A percentile compares a stretch with the other conserved stretches of the same genome.
These are phyloP conservation scores for Podaxis mareebaensis DNA, from an alignment of 768 basidiomycete genomes.

Conservation along the genomic window DNA sequence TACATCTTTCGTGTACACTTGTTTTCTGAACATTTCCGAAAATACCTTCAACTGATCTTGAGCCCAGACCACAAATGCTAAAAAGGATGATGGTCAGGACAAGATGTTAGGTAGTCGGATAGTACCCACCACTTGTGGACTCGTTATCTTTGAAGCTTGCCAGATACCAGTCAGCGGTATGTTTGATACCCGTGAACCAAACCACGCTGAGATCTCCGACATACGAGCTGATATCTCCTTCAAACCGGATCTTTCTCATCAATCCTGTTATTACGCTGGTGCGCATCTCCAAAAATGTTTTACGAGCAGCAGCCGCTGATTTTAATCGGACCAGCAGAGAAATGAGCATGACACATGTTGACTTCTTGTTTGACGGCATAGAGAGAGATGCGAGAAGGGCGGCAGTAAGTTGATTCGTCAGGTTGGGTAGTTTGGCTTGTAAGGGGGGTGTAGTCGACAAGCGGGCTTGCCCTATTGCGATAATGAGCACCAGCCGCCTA, in stretches of 20 bases:
- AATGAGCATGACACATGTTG: conserved; percentile 69
- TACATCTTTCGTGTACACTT: conserved; percentile 86
- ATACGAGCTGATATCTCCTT: conserved; percentile 85
- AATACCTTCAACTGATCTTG: conserved; percentile 82
- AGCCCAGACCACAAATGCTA: conserved; percentile 95
- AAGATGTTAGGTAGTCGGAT: conserved; percentile 1
- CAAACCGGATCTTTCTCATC: conserved; percentile 86
- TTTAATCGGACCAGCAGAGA: conserved; percentile 73
- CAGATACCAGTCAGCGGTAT: conserved; percentile 98
- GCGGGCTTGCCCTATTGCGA: conserved; percentile 58
- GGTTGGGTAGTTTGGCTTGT: conserved; percentile 58
- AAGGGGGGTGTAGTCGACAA: conserved; percentile 54
- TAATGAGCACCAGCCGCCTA: not conserved
- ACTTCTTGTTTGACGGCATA: conserved; percentile 75
- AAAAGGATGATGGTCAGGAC: conserved; percentile 5
- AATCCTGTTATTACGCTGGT: conserved; percentile 71
- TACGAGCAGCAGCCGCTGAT: conserved; percentile 76
- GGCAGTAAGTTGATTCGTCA: conserved; percentile 67
- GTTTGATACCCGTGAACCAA: conserved; percentile 92
- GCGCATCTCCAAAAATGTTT: conserved; percentile 80
- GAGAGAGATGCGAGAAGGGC: conserved; percentile 76
- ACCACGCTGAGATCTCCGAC: conserved; percentile 87
- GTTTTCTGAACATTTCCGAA: conserved; percentile 83
- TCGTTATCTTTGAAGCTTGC: conserved; percentile 95
- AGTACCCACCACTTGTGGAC: conserved; percentile 79